phyloP scores from a whole-genome alignment of 2,329 filamentous ascomycete genomes.

The Scedosporium boydii region DNA sequence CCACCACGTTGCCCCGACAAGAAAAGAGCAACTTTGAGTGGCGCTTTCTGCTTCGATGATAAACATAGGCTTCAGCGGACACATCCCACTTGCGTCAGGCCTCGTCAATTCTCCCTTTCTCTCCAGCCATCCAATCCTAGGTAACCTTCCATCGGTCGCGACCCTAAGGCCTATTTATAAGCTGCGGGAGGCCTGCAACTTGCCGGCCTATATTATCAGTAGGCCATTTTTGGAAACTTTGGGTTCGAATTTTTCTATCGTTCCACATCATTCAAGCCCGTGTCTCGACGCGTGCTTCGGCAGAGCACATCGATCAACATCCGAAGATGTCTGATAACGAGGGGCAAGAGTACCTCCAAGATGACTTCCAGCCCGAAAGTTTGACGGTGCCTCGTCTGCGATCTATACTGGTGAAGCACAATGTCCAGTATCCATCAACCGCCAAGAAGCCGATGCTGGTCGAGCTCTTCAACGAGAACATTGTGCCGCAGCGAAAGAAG shows the following conservation, averaged over 20 bases:
- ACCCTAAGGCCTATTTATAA: neutral
- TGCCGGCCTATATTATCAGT: neutral
- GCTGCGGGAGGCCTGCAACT: neutral
- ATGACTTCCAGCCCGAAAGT: constrained; percentile 73
- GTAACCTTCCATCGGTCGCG: neutral
- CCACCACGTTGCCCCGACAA: neutral
- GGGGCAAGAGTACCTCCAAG: constrained; percentile 68
- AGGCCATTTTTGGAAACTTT: constrained; percentile 1
- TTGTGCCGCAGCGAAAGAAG: constrained; percentile 69
- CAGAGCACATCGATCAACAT: neutral
- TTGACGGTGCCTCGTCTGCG: constrained; percentile 84
- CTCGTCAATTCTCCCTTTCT: neutral
- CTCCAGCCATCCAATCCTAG: neutral
- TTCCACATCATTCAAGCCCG: neutral
- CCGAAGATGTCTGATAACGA: constrained; percentile 56
- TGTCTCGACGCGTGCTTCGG: neutral
- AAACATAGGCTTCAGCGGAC: constrained; percentile 4
- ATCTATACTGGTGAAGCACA: constrained; percentile 83
- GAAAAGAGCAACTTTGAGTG: neutral
- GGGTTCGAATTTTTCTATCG: neutral
- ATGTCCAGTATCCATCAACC: constrained; percentile 73
- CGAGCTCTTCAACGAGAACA: constrained; percentile 68
- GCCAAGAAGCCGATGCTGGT: constrained; percentile 89
- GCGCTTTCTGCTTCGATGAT: neutral
- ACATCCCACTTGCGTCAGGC: constrained; percentile 4